Evolutionary conservation across 140 eudicot species (phyloP).

Genomic region (Ambrosia hybrid): DNA sequence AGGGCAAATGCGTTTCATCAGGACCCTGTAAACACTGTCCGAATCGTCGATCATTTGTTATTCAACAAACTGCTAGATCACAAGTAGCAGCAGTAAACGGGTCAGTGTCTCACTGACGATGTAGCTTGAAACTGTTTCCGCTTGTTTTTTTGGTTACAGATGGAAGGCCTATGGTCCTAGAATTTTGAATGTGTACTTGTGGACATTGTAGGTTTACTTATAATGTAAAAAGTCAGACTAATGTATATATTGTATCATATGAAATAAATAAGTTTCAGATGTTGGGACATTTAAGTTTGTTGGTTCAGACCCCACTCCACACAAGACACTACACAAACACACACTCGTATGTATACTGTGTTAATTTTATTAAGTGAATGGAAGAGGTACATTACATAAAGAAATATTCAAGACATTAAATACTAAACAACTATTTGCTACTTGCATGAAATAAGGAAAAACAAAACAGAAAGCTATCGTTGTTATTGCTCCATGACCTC

Average conservation of each 20-base stretch:
- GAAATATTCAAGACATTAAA: too few species aligned
- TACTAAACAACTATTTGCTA: too few species aligned
- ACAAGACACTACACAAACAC: too few species aligned
- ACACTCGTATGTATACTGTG: too few species aligned
- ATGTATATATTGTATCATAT: not conserved
- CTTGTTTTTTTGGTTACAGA: not conserved
- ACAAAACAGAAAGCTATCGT: too few species aligned
- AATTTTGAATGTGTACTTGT: not conserved
- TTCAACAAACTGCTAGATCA: slow-evolving; percentile 38
- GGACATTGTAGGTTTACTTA: not conserved
- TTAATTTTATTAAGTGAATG: too few species aligned
- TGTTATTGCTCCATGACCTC: too few species aligned
- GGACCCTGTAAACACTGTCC: slow-evolving; percentile 77
- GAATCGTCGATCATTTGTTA: slow-evolving; percentile 79
- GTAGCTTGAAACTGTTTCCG: slow-evolving; percentile 11
- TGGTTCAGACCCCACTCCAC: too few species aligned
- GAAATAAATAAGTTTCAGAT: not conserved
- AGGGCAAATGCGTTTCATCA: slow-evolving; percentile 61
- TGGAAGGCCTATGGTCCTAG: not conserved
- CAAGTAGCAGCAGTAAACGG: slow-evolving; percentile 48
- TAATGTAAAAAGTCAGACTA: too few species aligned
- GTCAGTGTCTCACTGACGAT: slow-evolving; percentile 39
- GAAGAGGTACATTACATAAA: too few species aligned
- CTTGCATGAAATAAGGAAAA: too few species aligned
- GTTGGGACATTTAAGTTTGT: too few species aligned